Base-by-base conservation (phyloP, 2,329 filamentous ascomycete genomes). In the Penicillium sp. region DNA sequence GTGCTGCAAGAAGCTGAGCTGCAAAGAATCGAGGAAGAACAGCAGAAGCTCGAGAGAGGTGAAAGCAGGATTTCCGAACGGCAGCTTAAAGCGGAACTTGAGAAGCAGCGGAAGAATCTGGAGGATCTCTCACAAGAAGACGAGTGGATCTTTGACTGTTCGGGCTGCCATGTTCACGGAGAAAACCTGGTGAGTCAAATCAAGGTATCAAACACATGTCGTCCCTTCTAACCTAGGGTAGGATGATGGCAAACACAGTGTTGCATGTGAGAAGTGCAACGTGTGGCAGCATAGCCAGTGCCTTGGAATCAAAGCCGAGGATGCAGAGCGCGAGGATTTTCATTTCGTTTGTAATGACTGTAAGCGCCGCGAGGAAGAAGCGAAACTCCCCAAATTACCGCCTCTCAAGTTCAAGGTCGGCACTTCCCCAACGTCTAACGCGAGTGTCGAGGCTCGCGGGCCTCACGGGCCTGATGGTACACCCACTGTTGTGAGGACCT, bases 211-310 rank as follows among this genome's bases (percentile, higher is more conserved):
- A 7, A 11, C 13, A 13, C 13, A 8, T 2, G 23, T 7, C 23
- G 26, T 19, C 17, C 63, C 65, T 47, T 68, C 70, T 75, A 56
- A 76, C 64, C 29, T 47, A 50, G 35, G 7, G 17, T 65, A 86
- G 84, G 95, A 99, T 70, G 95, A 98, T 74, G 95, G 95, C 41
- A 90, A 92, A 7, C 93, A 97, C 74, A 97, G 93, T 74, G 89
- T 99, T 66, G 91, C 93, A 30, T 99, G 95, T 78, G 95, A 99
- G 73, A 89, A 85, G 68, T 99, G 95, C 82, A 96, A 90, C 73
- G 90, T 96, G 52, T 99, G 95, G 95, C 94, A 98, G 75, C 95
- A 99, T 74, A 96, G 93, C 82, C 92, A 91, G 70, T 99, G 95
- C 73, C 86, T 97, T 63, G 90, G 89, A 46, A 91, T 98, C 66